phyloP scores from a whole-genome alignment of 2,329 filamentous ascomycete species.

The Penicillium sp. region DNA sequence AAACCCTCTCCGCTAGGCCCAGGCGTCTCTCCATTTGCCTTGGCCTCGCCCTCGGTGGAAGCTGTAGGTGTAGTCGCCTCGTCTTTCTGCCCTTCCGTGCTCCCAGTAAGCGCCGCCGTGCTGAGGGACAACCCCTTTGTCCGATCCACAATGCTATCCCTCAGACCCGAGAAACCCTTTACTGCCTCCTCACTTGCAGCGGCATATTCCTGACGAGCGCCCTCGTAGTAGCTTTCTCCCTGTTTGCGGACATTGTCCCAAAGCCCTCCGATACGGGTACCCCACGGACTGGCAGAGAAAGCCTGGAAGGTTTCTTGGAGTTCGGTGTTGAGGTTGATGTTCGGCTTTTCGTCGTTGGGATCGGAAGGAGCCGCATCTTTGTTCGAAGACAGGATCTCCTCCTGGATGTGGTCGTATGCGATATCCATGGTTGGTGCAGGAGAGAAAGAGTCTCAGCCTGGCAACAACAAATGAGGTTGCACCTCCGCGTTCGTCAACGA shows the following conservation, averaged over 20 bases:
- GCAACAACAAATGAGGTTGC: constrained; percentile 19
- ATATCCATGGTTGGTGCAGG: constrained; percentile 68
- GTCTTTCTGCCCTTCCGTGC: constrained; percentile 28
- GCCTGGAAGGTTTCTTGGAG: constrained; percentile 94
- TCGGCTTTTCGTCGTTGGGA: constrained; percentile 32
- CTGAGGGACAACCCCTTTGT: constrained; percentile 71
- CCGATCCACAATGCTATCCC: constrained; percentile 65
- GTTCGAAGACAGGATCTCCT: constrained; percentile 66
- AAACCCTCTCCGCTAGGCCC: constrained; percentile 56
- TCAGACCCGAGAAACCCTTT: constrained; percentile 72
- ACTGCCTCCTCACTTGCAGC: constrained; percentile 76
- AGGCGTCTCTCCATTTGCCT: constrained; percentile 27
- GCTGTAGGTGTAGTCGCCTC: constrained; percentile 31
- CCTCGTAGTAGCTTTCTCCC: constrained; percentile 85
- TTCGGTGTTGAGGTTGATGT: constrained; percentile 71
- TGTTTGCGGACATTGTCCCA: constrained; percentile 92
- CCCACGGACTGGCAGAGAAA: constrained; percentile 89
- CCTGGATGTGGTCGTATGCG: constrained; percentile 94
- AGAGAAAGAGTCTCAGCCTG: constrained; percentile 10
- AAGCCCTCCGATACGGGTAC: constrained; percentile 79
- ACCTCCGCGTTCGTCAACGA: constrained; percentile 32
- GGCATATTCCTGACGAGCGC: constrained; percentile 74
- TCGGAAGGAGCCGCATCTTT: constrained; percentile 48
- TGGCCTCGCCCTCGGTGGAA: constrained; percentile 17
- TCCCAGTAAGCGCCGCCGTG: constrained; percentile 26